A percentile compares a stretch with the other conserved stretches of the same genome.
These are phyloP conservation scores for Aureobasidium vineae DNA, from an alignment of 2,329 filamentous ascomycete genomes.

Conservation along the genomic window DNA sequence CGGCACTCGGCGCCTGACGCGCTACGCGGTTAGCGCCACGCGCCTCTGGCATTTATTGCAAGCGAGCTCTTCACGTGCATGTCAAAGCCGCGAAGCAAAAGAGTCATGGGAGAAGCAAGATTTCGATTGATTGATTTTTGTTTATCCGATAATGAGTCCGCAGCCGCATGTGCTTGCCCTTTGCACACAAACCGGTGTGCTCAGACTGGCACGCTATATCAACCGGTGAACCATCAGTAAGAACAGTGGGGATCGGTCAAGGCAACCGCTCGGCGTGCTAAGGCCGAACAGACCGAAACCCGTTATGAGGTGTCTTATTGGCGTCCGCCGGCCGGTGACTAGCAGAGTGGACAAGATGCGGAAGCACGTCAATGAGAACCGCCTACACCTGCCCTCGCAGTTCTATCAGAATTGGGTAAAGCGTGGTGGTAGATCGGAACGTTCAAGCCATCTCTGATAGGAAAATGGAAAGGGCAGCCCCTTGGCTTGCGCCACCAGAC, in stretches of 20 bases:
- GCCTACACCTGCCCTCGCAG: slow-evolving; percentile 20
- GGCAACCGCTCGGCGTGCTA: neutral
- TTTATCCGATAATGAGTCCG: slow-evolving; percentile 18
- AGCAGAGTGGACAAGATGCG: slow-evolving; percentile 7
- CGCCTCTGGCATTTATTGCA: neutral
- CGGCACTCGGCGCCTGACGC: neutral
- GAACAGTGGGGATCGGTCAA: neutral
- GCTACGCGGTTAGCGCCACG: neutral
- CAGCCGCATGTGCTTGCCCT: neutral
- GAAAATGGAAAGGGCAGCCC: slow-evolving; percentile 18
- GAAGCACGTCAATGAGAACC: neutral
- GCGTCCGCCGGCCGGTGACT: neutral
- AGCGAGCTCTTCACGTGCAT: neutral
- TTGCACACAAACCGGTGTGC: slow-evolving; percentile 4
- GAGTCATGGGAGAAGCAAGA: slow-evolving; percentile 1
- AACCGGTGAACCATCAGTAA: slow-evolving; percentile 17
- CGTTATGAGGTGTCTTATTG: slow-evolving; percentile 3
- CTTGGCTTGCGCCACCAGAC: slow-evolving; percentile 18
- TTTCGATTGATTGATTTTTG: slow-evolving; percentile 1
- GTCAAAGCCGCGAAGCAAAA: neutral
- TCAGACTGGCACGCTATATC: slow-evolving; percentile 11
- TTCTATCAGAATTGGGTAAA: slow-evolving; percentile 19
- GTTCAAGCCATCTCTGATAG: slow-evolving; percentile 9
- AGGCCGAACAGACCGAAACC: neutral
- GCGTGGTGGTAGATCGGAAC: neutral